Evolutionary conservation across 2,329 filamentous ascomycete species (phyloP), one percentile per base, ranked within the genome.

Genomic region (Escovopsis weberi): DNA sequence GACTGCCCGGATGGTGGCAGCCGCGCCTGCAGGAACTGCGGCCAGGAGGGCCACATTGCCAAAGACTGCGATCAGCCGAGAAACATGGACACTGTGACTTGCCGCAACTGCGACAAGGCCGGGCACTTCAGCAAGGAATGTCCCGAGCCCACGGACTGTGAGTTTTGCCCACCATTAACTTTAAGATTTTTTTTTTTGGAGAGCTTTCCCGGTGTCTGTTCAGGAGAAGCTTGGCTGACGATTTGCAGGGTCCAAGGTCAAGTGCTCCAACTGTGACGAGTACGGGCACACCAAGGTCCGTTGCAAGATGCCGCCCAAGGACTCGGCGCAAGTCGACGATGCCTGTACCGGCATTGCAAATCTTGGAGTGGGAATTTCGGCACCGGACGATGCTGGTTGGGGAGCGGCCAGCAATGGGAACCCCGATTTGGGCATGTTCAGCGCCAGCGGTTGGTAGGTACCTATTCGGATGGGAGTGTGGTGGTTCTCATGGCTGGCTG

Each of bases 91-190:
- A 53, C 47, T 10, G 74, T 78, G 3, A 70, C 63, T 9, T 85
- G 80, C 61, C 73, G 72, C 47, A 64, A 72, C 57, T 83, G 80
- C 48, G 65, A 73, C 12, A 67, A 74, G 48, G 64, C 67, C 45
- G 78, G 78, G 3, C 79, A 83, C 51, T 70, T 67, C 49, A 68
- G 75, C 43, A 70, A 68, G 33, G 80, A 85, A 38, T 85, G 77
- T 49, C 67, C 73, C 0, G 66, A 75, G 58, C 76, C 76, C 4
- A 61, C 52, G 26, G 58, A 64, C 37, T 64, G 61, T 63, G 50
- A 50, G 59, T 56, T 26, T 30, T 18, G 12, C 11, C 23, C 39
- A 26, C 4, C 12, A 12, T 23, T 2, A n/a, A 28, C 6, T 12
- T 26, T 10, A 4, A 15, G 15, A 15, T 15, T 15, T 15, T 15